Conservation (phyloP, 2,329 filamentous ascomycete species). For the Claviceps capensis region DNA sequence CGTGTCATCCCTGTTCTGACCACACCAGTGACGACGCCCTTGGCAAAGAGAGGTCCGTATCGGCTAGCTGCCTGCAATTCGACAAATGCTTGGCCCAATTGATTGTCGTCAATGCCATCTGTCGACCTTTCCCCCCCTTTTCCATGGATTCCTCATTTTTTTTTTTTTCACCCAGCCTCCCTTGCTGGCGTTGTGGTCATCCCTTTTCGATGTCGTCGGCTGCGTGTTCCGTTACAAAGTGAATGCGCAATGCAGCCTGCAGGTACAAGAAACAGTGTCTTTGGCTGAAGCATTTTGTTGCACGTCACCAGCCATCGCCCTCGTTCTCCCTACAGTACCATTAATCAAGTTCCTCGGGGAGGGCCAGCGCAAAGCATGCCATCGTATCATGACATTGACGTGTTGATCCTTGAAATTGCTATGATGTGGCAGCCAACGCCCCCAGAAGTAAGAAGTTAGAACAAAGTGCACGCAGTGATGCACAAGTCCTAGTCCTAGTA, state of each 20-base stretch:
- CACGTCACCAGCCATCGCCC: neutral
- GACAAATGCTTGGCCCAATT: slow-evolving; percentile 2
- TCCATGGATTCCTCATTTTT: neutral
- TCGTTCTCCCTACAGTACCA: too few relatives aligned
- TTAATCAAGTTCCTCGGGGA: too few relatives aligned
- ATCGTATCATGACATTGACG: neutral
- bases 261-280: neutral
- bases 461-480: too few relatives aligned
- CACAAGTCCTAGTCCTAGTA: too few relatives aligned
- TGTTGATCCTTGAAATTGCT: slow-evolving; percentile 5
- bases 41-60: neutral
- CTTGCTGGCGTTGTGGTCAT: neutral
- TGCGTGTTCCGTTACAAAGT: neutral
- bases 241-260: neutral
- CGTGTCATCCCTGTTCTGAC: neutral
- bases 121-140: neutral
- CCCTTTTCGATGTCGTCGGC: neutral
- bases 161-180: neutral
- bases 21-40: neutral
- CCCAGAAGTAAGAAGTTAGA: neutral
- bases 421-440: slow-evolving; percentile 3
- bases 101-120: neutral
- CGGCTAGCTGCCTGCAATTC: neutral
- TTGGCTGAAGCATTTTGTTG: neutral
- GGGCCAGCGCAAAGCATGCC: neutral